phyloP scores from a whole-genome alignment of 2,329 filamentous ascomycete species.

The Pestalotiopsis sp. region DNA sequence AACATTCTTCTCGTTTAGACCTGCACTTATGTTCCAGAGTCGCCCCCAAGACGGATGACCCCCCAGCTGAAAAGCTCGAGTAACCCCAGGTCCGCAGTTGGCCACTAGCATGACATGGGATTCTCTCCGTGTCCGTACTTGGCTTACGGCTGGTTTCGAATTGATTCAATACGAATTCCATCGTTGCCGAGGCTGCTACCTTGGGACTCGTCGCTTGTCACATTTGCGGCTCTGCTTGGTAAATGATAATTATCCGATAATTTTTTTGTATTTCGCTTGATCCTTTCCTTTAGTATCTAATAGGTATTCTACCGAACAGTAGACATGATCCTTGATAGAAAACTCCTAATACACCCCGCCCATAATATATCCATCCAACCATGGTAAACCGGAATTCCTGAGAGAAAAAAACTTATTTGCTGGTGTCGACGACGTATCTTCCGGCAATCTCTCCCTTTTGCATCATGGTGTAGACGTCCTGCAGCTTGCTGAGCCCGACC shows the following conservation, averaged over 20 bases:
- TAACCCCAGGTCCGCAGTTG: not conserved
- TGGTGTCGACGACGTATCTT: conserved; percentile 78
- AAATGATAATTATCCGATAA: not conserved
- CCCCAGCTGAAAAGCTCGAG: too few relatives aligned
- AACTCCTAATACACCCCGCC: not conserved
- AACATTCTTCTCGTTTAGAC: not conserved
- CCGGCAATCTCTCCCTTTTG: conserved; percentile 72
- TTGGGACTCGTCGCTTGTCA: not conserved
- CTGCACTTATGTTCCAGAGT: not conserved
- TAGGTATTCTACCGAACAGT: not conserved
- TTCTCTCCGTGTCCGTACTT: not conserved
- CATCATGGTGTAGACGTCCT: conserved; percentile 80
- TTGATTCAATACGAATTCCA: not conserved
- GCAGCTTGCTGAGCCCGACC: conserved; percentile 78
- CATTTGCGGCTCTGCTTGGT: not conserved
- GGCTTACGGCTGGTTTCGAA: not conserved
- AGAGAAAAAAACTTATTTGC: conserved; percentile 46
- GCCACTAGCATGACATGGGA: not conserved
- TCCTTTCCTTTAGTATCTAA: not conserved
- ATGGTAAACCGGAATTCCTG: not conserved
- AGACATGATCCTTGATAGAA: not conserved
- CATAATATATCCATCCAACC: not conserved
- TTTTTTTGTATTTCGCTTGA: not conserved
- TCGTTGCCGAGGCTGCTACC: too few relatives aligned
- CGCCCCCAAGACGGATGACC: too few relatives aligned